Evolutionary conservation across 2,329 filamentous ascomycete species (phyloP).

Genomic region (Hortaea werneckii): DNA sequence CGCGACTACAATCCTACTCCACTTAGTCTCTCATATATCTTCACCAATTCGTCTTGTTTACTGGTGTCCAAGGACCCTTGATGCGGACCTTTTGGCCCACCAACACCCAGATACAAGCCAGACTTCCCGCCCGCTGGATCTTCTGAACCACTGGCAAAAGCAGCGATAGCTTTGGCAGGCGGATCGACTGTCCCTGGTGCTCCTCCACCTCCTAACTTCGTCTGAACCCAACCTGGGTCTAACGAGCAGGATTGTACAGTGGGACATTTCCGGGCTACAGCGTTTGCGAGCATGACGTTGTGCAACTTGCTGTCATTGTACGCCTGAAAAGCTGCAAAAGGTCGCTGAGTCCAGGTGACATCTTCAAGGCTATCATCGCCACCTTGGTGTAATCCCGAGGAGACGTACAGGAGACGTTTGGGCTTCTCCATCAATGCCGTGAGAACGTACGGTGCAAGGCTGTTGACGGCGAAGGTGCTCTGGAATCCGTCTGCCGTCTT

Average conservation of each 20-base stretch:
- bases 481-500: slow-evolving; percentile 40
- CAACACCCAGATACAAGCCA: slow-evolving; percentile 27
- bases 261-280: slow-evolving; percentile 39
- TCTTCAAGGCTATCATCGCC: slow-evolving; percentile 36
- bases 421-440: slow-evolving; percentile 41
- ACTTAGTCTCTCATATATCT: slow-evolving; percentile 27
- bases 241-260: slow-evolving; percentile 38
- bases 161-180: slow-evolving; percentile 39
- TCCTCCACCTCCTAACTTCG: slow-evolving; percentile 32
- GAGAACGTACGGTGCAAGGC: slow-evolving; percentile 48
- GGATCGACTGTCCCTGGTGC: slow-evolving; percentile 35
- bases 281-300: slow-evolving; percentile 45
- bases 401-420: slow-evolving; percentile 43
- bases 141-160: slow-evolving; percentile 35
- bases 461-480: slow-evolving; percentile 46
- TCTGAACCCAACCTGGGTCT: slow-evolving; percentile 35
- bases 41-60: slow-evolving; percentile 37
- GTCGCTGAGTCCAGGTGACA: slow-evolving; percentile 29
- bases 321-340: slow-evolving; percentile 28
- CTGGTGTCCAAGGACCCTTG: slow-evolving; percentile 28
- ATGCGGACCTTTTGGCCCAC: slow-evolving; percentile 13
- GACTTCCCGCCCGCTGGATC: slow-evolving; percentile 29
- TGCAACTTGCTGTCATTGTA: slow-evolving; percentile 50
- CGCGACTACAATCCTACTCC: slow-evolving; percentile 25
- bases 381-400: slow-evolving; percentile 40